Conservation (phyloP, 1,139 yeast genomes). For the Tardiomyces depauwii region DNA sequence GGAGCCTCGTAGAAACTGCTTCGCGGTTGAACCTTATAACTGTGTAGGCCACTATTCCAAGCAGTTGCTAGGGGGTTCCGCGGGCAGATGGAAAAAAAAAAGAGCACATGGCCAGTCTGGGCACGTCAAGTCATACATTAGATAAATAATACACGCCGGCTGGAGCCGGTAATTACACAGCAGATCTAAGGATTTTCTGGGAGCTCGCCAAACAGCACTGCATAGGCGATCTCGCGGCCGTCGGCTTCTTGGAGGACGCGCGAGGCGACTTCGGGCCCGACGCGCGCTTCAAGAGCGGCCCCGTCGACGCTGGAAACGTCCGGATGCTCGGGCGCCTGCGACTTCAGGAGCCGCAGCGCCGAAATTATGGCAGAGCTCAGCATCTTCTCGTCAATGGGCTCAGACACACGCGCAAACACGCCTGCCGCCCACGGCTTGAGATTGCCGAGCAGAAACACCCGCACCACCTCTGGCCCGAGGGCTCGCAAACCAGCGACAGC, state of each 20-base stretch:
- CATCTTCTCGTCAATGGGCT: slow-evolving; percentile 16
- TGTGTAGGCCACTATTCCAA: too few relatives aligned
- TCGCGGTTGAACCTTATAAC: too few relatives aligned
- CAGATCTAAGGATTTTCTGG: slow-evolving; percentile 2
- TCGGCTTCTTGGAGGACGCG: slow-evolving; percentile 42
- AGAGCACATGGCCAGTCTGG: too few relatives aligned
- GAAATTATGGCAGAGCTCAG: slow-evolving; percentile 16
- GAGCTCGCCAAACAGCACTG: slow-evolving; percentile 68
- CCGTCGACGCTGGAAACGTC: slow-evolving; percentile 11
- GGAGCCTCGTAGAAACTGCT: too few relatives aligned
- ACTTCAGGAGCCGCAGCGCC: slow-evolving; percentile 21
- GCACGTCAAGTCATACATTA: too few relatives aligned
- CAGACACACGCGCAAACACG: slow-evolving; percentile 17
- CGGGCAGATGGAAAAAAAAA: too few relatives aligned
- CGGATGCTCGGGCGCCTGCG: slow-evolving; percentile 13
- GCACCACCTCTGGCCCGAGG: slow-evolving; percentile 79
- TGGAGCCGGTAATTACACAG: too few relatives aligned
- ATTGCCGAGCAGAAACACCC: slow-evolving; percentile 78
- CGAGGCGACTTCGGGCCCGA: slow-evolving; percentile 21
- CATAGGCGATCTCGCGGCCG: slow-evolving; percentile 46
- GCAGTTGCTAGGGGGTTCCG: too few relatives aligned
- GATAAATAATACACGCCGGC: too few relatives aligned
- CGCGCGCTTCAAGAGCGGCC: slow-evolving; percentile 31
- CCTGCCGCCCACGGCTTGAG: slow-evolving; percentile 56
- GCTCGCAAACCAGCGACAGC: slow-evolving; percentile 76